Percentiles rank a stretch among this genome's conserved stretches.
Evolutionary conservation across 2,329 filamentous ascomycete genomes (phyloP).

Genomic region (Dendrostoma leiphaemia): DNA sequence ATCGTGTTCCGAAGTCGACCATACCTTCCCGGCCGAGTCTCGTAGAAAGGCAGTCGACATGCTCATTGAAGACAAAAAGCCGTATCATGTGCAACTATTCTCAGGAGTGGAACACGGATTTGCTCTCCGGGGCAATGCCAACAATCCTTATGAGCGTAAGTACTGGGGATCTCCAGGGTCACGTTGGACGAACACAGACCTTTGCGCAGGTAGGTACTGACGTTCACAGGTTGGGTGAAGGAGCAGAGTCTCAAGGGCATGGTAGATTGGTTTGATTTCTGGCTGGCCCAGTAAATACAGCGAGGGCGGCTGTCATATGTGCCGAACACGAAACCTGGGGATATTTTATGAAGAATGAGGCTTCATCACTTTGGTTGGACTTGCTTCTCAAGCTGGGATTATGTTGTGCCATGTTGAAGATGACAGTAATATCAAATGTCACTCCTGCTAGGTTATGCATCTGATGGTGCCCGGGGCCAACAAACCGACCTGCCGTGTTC

Average conservation of each 20-base stretch:
- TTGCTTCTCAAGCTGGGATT: too few relatives aligned
- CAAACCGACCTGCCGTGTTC: too few relatives aligned
- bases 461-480: too few relatives aligned
- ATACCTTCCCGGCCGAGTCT: conserved; percentile 37
- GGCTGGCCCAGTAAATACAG: neutral
- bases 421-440: too few relatives aligned
- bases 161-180: neutral
- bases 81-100: conserved; percentile 64
- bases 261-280: neutral
- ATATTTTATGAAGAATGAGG: too few relatives aligned
- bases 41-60: conserved; percentile 41
- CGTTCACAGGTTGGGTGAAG: conserved; percentile 26
- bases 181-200: accelerated
- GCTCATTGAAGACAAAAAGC: conserved; percentile 34
- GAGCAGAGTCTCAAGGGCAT: conserved; percentile 25
- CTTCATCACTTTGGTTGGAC: too few relatives aligned
- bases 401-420: too few relatives aligned
- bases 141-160: conserved; percentile 39
- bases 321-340: too few relatives aligned
- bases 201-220: conserved; percentile 1
- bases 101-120: conserved; percentile 63
- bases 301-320: too few relatives aligned
- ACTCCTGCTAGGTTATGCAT: too few relatives aligned
- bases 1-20: conserved; percentile 43
- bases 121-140: conserved; percentile 53